These are phyloP conservation scores for Mycena kentingensis DNA, from an alignment of 768 basidiomycete genomes.

Conservation along the genomic window DNA sequence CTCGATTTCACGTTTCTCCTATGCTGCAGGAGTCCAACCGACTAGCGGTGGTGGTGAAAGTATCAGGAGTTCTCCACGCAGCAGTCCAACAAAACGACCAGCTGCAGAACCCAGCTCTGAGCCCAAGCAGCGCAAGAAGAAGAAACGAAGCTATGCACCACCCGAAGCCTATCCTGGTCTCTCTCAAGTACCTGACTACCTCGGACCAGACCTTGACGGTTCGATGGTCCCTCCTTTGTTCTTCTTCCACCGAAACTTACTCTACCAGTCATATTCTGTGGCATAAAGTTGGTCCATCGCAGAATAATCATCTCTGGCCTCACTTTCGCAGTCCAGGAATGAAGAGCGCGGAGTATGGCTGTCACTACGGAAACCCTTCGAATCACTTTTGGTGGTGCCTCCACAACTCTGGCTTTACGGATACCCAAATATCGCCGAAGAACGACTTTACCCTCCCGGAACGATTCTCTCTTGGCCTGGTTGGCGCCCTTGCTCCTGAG, in stretches of 20 bases:
- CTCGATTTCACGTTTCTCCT: neutral
- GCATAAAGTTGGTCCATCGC: slow-evolving; percentile 67
- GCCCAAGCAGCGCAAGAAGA: no score
- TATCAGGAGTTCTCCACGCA: no score
- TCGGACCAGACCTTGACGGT: slow-evolving; percentile 61
- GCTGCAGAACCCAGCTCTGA: no score
- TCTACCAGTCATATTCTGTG: slow-evolving; percentile 77
- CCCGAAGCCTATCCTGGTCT: slow-evolving; percentile 59
- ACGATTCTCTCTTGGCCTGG: slow-evolving; percentile 54
- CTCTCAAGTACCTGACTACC: slow-evolving; percentile 51
- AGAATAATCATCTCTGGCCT: neutral
- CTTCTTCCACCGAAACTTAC: neutral
- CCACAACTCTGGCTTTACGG: slow-evolving; percentile 62
- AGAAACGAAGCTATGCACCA: slow-evolving; percentile 47
- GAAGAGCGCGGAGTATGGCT: slow-evolving; percentile 67
- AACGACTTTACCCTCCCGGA: slow-evolving; percentile 66
- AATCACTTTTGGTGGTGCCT: slow-evolving; percentile 86
- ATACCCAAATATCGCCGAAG: slow-evolving; percentile 48
- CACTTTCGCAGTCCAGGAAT: slow-evolving; percentile 56
- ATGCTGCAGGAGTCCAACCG: neutral
- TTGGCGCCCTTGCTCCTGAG: neutral
- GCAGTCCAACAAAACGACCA: neutral
- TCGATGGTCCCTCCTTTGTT: slow-evolving; percentile 19
- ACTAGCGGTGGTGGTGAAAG: neutral
- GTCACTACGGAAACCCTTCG: slow-evolving; percentile 77